These are phyloP conservation scores for Fusarium sambucinum DNA, from an alignment of 2,329 filamentous ascomycete genomes.

Conservation along the genomic window DNA sequence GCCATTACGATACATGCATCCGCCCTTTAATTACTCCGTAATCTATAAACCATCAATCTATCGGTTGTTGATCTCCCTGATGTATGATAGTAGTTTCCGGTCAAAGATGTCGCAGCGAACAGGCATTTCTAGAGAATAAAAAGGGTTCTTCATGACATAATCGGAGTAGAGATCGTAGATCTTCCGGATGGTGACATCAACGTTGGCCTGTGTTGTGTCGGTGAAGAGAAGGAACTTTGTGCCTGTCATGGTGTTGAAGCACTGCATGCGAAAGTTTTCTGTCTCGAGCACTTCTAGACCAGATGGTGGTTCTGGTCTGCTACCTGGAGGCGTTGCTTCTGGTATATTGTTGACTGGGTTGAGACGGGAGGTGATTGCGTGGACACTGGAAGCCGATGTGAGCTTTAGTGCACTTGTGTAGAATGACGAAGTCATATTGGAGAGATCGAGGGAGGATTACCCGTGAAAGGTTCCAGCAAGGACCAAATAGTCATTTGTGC, in stretches of 20 bases:
- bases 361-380: conserved; percentile 75
- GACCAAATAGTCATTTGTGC: conserved; percentile 95
- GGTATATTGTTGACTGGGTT: conserved; percentile 64
- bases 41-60: conserved; percentile 43
- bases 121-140: conserved; percentile 98
- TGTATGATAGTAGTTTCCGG: conserved; percentile 82
- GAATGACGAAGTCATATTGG: neutral
- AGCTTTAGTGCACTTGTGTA: conserved; percentile 16
- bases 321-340: conserved; percentile 55
- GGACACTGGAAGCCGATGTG: conserved; percentile 63
- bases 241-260: conserved; percentile 93
- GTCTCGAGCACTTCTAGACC: conserved; percentile 95
- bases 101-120: conserved; percentile 96
- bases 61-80: conserved; percentile 77
- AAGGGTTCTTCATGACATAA: conserved; percentile 99
- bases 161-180: conserved; percentile 97
- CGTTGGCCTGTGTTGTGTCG: conserved; percentile 86
- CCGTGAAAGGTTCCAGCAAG: conserved; percentile 97
- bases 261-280: conserved; percentile 93
- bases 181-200: conserved; percentile 83
- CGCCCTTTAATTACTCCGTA: conserved; percentile 25
- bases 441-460: conserved; percentile 58
- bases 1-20: conserved; percentile 42
- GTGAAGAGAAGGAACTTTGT: conserved; percentile 97
- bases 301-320: conserved; percentile 73